A percentile compares a stretch with the other conserved stretches of the same genome.
These are phyloP conservation scores for Piromyces sp. DNA, from an alignment of 192 early-diverging fungal genomes.

Conservation along the genomic window DNA sequence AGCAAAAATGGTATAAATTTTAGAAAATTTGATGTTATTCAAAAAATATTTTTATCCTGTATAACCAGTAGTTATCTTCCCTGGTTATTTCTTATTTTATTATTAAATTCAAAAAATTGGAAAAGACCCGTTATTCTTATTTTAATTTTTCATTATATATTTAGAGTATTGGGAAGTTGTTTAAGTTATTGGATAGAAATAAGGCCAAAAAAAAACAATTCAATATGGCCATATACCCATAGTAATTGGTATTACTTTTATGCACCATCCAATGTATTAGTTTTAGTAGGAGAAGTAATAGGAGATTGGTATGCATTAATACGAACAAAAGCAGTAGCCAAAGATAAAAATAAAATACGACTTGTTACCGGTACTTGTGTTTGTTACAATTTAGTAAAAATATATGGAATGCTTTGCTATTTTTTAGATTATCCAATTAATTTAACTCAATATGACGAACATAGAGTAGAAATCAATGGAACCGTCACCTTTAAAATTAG, in stretches of 20 bases:
- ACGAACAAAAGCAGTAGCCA: neutral
- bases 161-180: neutral
- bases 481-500: neutral
- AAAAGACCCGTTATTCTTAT: neutral
- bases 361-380: neutral
- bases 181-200: neutral
- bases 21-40: no score
- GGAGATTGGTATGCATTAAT: neutral
- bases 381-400: neutral
- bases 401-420: neutral
- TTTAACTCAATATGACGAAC: neutral
- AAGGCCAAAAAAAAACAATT: neutral
- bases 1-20: no score
- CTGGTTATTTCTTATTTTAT: neutral
- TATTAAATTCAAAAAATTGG: neutral
- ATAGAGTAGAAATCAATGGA: neutral
- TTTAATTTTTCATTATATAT: neutral
- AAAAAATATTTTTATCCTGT: no score
- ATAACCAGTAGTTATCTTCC: neutral
- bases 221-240: neutral
- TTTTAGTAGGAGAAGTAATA: neutral
- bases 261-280: neutral
- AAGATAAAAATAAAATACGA: neutral
- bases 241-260: neutral
- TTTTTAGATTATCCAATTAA: neutral